phyloP scores from a whole-genome alignment of 345 rosid genomes.

The Viola odorata region DNA sequence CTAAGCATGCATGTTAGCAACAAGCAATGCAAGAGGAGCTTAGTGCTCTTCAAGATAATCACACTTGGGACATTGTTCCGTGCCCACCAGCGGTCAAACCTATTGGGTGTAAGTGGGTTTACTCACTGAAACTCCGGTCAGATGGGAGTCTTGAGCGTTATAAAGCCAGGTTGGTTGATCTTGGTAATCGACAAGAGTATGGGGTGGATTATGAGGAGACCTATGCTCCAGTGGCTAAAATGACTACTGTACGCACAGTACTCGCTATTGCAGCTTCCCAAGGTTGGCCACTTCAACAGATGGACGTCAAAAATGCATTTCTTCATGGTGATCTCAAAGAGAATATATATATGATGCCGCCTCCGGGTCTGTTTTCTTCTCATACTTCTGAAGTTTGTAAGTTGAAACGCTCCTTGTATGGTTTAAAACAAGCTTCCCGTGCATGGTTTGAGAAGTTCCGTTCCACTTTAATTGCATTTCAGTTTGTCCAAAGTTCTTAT shows the following conservation, averaged over 20 bases:
- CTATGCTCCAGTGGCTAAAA: not conserved
- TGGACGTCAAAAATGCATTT: not conserved
- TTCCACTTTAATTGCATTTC: not conserved
- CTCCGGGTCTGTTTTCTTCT: not conserved
- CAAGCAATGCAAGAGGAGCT: not conserved
- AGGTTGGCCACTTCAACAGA: not conserved
- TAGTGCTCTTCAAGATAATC: not conserved
- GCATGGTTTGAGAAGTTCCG: not conserved
- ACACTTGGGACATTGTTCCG: not conserved
- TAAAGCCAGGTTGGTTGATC: not conserved
- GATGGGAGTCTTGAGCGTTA: not conserved
- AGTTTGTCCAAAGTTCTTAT: not conserved
- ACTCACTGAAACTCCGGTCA: not conserved
- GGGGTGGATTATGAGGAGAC: not conserved
- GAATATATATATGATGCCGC: not conserved
- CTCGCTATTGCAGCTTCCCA: not conserved
- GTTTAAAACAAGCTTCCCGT: not conserved
- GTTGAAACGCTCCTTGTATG: not conserved
- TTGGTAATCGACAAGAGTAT: not conserved
- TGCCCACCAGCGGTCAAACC: not conserved
- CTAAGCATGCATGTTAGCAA: not conserved
- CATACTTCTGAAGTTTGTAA: not conserved
- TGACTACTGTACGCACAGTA: not conserved
- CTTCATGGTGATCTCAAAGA: not conserved
- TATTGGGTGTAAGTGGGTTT: not conserved